Evolutionary conservation across 352 stramenopile species (phyloP).

Genomic region (Phytophthora ohioensis): DNA sequence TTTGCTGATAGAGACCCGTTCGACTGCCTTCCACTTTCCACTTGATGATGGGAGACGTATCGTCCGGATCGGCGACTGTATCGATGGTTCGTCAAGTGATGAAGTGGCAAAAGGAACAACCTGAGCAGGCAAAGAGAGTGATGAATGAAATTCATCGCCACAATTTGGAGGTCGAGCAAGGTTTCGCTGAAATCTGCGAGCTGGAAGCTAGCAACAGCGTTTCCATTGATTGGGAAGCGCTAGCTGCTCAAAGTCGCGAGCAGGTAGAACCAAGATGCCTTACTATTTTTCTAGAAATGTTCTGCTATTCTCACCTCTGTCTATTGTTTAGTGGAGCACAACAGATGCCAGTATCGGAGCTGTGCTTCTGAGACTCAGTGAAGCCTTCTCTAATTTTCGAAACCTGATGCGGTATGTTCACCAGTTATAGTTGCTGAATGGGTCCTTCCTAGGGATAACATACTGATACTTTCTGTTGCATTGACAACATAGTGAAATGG

Average conservation of each 20-base stretch:
- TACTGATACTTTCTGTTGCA: background rate
- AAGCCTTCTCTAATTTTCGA: slow-evolving; percentile 84
- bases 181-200: slow-evolving; percentile 37
- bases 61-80: slow-evolving; percentile 91
- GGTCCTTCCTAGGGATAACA: background rate
- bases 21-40: slow-evolving; percentile 76
- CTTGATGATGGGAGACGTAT: slow-evolving; percentile 96
- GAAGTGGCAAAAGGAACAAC: slow-evolving; percentile 52
- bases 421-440: background rate
- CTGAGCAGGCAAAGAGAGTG: slow-evolving; percentile 39
- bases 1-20: slow-evolving; percentile 57
- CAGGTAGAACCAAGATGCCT: slow-evolving; percentile 31
- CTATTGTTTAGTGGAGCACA: slow-evolving; percentile 51
- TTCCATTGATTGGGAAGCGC: slow-evolving; percentile 30
- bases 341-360: slow-evolving; percentile 45
- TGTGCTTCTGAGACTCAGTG: slow-evolving; percentile 63
- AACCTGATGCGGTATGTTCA: slow-evolving; percentile 75
- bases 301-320: background rate
- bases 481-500: slow-evolving; percentile 79
- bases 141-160: slow-evolving; percentile 43
- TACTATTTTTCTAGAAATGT: background rate
- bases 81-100: slow-evolving; percentile 86
- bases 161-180: slow-evolving; percentile 50
- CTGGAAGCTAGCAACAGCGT: slow-evolving; percentile 23
- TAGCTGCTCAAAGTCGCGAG: slow-evolving; percentile 26